Evolutionary conservation across 2,329 filamentous ascomycete species (phyloP), one percentile per base, ranked within the genome.

Genomic region (Paracorniculantispora psalliotae): DNA sequence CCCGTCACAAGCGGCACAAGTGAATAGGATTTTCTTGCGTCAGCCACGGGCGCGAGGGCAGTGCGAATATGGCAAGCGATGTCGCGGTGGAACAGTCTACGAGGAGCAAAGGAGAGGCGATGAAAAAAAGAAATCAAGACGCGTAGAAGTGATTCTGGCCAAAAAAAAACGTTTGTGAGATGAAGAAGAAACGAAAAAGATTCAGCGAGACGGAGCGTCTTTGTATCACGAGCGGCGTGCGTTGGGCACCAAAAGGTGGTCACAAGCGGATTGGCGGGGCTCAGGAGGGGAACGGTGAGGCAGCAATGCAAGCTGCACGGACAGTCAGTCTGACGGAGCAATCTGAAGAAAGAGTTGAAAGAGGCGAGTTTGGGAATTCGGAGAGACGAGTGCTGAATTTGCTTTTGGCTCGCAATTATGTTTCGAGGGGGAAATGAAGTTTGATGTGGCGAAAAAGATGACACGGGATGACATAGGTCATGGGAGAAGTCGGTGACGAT

Each of bases 181-280:
- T 35, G 41, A 25, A 55, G 21, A 28, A 26, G 33, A 46, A 37
- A 12, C 6, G 10, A 35, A 25, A 48, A 48, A 47, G 23, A 35
- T n/a, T 33, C 55, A 26, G 47, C 33, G 47, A 51, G 25, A 51
- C 2, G 35, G 19, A 44, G 47, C 43, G 46, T 33, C 55, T 57
- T 57, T 57, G 55, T 43, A 57, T 57, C 55, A 57, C 55, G 55
- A 39, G 55, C 35, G 37, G 19, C 47, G 47, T 51, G 47, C 46
- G 55, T 57, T 57, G 55, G 55, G 55, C 55, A 57, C 25, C 55
- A 57, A 57, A 48, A 25, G 8, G 55, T 51, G 55, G 55, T 57
- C 55, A 57, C 55, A 57, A 57, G 55, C 55, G 55, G 37, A 25
- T 35, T 41, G 47, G 55, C 55, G 55, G 55, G 55, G 55, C 55